These are phyloP conservation scores for Pecoramyces ruminantium DNA, from an alignment of 192 early-diverging fungal genomes.

Conservation along the genomic window DNA sequence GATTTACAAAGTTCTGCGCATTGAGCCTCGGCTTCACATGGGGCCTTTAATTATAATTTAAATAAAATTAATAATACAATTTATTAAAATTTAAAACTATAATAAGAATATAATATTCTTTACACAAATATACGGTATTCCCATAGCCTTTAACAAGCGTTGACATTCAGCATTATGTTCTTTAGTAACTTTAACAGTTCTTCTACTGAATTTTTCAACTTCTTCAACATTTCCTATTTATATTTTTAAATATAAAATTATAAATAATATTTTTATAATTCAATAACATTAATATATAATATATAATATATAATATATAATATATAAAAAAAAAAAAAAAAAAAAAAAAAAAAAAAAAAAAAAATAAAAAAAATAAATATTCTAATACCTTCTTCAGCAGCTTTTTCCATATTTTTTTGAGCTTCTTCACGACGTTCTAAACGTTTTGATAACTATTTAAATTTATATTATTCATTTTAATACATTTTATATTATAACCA, in stretches of 20 bases:
- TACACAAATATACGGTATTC: conserved; percentile 77
- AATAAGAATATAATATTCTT: no score
- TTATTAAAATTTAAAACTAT: no score
- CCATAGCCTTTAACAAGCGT: conserved; percentile 73
- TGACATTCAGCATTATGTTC: conserved; percentile 90
- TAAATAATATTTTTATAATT: conserved; percentile 7
- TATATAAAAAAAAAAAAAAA: no score
- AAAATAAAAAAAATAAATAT: no score
- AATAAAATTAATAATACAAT: no score
- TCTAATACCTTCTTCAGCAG: conserved; percentile 53
- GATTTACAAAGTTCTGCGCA: conserved; percentile 80
- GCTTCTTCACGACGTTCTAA: conserved; percentile 55
- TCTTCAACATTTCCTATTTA: conserved; percentile 48
- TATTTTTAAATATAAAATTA: not conserved
- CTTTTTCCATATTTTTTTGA: conserved; percentile 44
- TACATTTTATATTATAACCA: no score
- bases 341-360: no score
- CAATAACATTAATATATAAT: no score
- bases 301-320: no score
- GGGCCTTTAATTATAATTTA: conserved; percentile 32
- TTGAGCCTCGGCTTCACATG: conserved; percentile 95
- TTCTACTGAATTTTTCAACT: conserved; percentile 67
- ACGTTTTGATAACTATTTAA: conserved; percentile 45
- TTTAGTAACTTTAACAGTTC: conserved; percentile 78
- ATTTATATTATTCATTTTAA: not conserved